These are phyloP conservation scores for Metarhizium sp. DNA, from an alignment of 2,329 filamentous ascomycete species.

Conservation along the genomic window DNA sequence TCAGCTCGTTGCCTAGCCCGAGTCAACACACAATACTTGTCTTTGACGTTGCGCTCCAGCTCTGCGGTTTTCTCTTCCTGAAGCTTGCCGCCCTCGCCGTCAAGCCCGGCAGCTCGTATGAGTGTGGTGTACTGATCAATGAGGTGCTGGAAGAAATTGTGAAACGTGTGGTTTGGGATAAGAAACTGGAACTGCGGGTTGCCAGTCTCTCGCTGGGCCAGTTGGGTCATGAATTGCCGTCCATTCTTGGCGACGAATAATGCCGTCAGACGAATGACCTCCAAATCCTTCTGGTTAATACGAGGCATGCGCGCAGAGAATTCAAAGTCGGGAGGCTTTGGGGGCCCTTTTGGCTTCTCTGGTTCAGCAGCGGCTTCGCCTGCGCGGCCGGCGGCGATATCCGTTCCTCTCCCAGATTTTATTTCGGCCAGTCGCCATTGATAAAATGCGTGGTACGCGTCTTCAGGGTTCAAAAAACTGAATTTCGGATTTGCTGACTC, in stretches of 20 bases:
- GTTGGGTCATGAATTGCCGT: slow-evolving; percentile 78
- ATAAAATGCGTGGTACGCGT: slow-evolving; percentile 85
- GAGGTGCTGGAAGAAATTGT: slow-evolving; percentile 88
- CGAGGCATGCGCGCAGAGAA: slow-evolving; percentile 97
- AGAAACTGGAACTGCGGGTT: slow-evolving; percentile 97
- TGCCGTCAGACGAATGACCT: slow-evolving; percentile 66
- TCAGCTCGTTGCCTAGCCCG: slow-evolving; percentile 80
- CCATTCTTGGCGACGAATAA: slow-evolving; percentile 91
- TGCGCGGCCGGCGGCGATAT: slow-evolving; percentile 64
- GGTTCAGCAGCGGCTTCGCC: slow-evolving; percentile 48
- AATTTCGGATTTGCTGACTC: slow-evolving; percentile 82
- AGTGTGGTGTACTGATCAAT: slow-evolving; percentile 90
- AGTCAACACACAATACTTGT: slow-evolving; percentile 72
- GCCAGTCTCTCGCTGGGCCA: slow-evolving; percentile 79
- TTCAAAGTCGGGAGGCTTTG: slow-evolving; percentile 75
- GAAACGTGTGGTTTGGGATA: slow-evolving; percentile 87
- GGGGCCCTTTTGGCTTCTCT: slow-evolving; percentile 68
- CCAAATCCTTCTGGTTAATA: slow-evolving; percentile 88
- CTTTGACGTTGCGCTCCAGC: slow-evolving; percentile 62
- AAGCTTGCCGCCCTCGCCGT: slow-evolving; percentile 56
- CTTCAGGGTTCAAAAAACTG: slow-evolving; percentile 69
- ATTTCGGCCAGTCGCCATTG: slow-evolving; percentile 85
- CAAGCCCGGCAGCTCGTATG: slow-evolving; percentile 56
- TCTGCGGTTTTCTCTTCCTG: slow-evolving; percentile 65
- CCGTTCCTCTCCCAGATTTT: slow-evolving; percentile 70